A percentile compares a stretch with the other conserved stretches of the same genome.
phyloP scores from a whole-genome alignment of 768 basidiomycete genomes.

The Trametes cingulata region DNA sequence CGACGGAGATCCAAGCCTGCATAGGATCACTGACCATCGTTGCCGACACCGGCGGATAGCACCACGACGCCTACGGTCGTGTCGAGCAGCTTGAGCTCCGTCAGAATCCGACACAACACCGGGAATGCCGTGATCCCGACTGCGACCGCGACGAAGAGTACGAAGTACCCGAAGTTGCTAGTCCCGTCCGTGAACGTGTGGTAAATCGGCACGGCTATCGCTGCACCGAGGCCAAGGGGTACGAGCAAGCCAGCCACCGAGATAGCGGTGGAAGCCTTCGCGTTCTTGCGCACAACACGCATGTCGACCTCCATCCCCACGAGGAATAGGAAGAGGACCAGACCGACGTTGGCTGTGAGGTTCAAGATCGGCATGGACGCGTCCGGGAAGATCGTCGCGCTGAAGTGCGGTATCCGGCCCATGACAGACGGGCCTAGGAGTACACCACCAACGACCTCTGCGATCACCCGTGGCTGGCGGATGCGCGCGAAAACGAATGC shows the following conservation, averaged over 20 bases:
- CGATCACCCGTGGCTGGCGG: constrained; percentile 89
- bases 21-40: constrained; percentile 34
- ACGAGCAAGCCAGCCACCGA: constrained; percentile 69
- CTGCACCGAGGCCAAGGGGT: constrained; percentile 82
- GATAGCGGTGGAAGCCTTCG: constrained; percentile 55
- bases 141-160: constrained; percentile 84
- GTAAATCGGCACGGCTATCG: constrained; percentile 73
- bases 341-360: constrained; percentile 74
- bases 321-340: constrained; percentile 79
- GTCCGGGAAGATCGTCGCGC: constrained; percentile 38
- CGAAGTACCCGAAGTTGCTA: constrained; percentile 77
- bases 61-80: constrained; percentile 84
- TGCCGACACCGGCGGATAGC: constrained; percentile 78
- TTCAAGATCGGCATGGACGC: constrained; percentile 57
- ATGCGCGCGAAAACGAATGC: constrained; percentile 63
- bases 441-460: constrained; percentile 91
- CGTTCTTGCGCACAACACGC: constrained; percentile 64
- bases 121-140: constrained; percentile 83
- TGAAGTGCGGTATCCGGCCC: constrained; percentile 79
- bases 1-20: background rate
- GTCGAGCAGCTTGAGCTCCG: constrained; percentile 77
- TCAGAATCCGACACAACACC: constrained; percentile 82
- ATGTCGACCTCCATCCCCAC: constrained; percentile 85
- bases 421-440: constrained; percentile 69
- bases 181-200: constrained; percentile 55